Base-by-base conservation (phyloP, 352 stramenopile genomes). In the Phytophthora idaei region DNA sequence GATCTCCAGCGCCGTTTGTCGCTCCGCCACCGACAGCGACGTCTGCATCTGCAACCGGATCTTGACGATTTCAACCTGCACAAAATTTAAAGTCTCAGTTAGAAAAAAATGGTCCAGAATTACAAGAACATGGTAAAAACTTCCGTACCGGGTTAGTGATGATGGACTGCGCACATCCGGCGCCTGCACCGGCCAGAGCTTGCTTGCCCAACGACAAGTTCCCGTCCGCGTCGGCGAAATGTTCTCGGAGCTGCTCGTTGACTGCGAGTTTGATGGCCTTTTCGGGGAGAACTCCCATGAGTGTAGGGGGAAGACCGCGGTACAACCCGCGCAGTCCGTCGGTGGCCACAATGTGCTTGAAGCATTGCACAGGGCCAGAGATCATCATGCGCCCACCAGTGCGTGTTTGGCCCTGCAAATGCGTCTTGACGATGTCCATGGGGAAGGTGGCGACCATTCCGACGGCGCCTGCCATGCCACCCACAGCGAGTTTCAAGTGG, bases 341-440 rank as follows among this genome's bases (percentile, higher is more conserved):
- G 5, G 87, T 85, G 42, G 70, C 80, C 15, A 94, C 34, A 36
- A 96, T 93, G 49, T 87, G 81, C 36, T 73, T 73, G 64, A 93
- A 89, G 66, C 76, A 90, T 21, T 90, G 81, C 28, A 90, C 34
- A 39, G 89, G 84, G 1, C 87, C 86, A 2, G 52, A 81, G 71
- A 90, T 93, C 36, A 77, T 58, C 61, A 85, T 53, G 6, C 58
- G 49, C 1, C 66, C 77, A 10, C 76, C 64, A 3, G 69, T 69
- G 36, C 71, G 68, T 37, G 76, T 86, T 57, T 88, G 79, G 46
- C 83, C 93, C 74, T 98, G 93, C 67, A 98, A 74, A 25, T 95
- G 83, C 12, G 93, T 98, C 80, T 98, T 98, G 67, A 97, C 83
- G 51, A 98, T 88, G 78, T 98, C 93, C 57, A 98, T 89, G 44